Percentiles rank a stretch among this genome's conserved stretches.
These are phyloP conservation scores for Lyophyllum decastes DNA, from an alignment of 768 basidiomycete species.

Conservation along the genomic window DNA sequence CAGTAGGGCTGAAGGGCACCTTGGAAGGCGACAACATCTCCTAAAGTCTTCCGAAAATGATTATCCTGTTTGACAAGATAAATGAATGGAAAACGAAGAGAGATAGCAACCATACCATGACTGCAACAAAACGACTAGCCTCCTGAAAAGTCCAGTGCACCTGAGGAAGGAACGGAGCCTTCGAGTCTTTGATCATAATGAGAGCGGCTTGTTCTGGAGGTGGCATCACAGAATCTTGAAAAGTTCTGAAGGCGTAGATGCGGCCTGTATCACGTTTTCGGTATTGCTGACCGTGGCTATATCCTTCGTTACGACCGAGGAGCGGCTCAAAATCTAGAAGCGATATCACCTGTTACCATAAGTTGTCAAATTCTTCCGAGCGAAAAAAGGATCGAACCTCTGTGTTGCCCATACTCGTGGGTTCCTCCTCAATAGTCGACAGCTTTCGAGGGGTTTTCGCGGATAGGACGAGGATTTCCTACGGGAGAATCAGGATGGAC, in stretches of 20 bases:
- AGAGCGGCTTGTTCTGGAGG: slow-evolving; percentile 37
- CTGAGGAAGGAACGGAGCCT: slow-evolving; percentile 37
- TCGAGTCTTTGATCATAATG: slow-evolving; percentile 33
- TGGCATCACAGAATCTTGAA: slow-evolving; percentile 15
- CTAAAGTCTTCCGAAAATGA: slow-evolving; percentile 30
- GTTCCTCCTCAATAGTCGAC: slow-evolving; percentile 34
- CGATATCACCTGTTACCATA: slow-evolving; percentile 18
- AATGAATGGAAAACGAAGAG: not conserved
- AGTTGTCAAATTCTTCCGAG: not conserved
- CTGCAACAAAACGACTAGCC: slow-evolving; percentile 36
- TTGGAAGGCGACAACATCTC: slow-evolving; percentile 28
- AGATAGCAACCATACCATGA: slow-evolving; percentile 32
- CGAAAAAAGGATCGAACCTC: slow-evolving; percentile 15
- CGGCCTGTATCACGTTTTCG: slow-evolving; percentile 31
- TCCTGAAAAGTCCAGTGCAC: slow-evolving; percentile 44
- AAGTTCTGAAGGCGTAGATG: slow-evolving; percentile 31
- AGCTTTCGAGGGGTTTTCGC: slow-evolving; percentile 33
- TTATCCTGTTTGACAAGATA: slow-evolving; percentile 27
- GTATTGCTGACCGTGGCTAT: slow-evolving; percentile 18
- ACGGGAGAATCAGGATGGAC: not conserved
- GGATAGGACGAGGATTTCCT: slow-evolving; percentile 53
- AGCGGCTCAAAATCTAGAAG: slow-evolving; percentile 37
- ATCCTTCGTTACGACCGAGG: slow-evolving; percentile 3
- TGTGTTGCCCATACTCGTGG: slow-evolving; percentile 17
- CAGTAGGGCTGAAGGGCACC: slow-evolving; percentile 36